These are phyloP conservation scores for Plasmodium fragile DNA, from an alignment of 169 alveolate species.

Conservation along the genomic window DNA sequence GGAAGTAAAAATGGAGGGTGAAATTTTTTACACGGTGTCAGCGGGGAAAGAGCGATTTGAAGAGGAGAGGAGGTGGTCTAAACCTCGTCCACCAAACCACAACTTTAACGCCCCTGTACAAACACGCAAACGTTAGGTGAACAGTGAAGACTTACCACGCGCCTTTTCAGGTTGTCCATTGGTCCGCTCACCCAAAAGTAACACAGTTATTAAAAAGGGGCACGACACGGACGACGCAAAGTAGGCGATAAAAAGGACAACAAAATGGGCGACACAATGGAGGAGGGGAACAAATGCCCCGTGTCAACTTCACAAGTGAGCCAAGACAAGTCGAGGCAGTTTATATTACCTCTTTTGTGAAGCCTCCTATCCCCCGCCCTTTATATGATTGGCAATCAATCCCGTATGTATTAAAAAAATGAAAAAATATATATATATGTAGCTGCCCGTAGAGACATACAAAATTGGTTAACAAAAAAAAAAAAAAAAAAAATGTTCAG, in stretches of 20 bases:
- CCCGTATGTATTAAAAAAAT: neutral
- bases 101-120: neutral
- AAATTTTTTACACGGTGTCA: neutral
- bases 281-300: neutral
- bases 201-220: neutral
- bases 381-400: neutral
- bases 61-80: neutral
- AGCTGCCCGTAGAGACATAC: neutral
- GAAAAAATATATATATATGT: neutral
- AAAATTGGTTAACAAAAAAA: neutral
- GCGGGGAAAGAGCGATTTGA: neutral
- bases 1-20: neutral
- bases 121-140: neutral
- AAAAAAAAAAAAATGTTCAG: neutral
- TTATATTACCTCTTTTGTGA: neutral
- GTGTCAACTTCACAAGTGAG: neutral
- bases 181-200: neutral
- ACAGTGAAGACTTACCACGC: slow-evolving; percentile 35
- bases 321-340: neutral
- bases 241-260: no score
- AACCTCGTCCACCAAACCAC: neutral
- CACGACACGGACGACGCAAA: no score
- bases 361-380: neutral
- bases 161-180: slow-evolving; percentile 58
- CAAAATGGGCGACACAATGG: neutral